A percentile compares a stretch with the other conserved stretches of the same genome.
Evolutionary conservation across 768 basidiomycete genomes (phyloP).

Genomic region (Cytidiella melzeri): DNA sequence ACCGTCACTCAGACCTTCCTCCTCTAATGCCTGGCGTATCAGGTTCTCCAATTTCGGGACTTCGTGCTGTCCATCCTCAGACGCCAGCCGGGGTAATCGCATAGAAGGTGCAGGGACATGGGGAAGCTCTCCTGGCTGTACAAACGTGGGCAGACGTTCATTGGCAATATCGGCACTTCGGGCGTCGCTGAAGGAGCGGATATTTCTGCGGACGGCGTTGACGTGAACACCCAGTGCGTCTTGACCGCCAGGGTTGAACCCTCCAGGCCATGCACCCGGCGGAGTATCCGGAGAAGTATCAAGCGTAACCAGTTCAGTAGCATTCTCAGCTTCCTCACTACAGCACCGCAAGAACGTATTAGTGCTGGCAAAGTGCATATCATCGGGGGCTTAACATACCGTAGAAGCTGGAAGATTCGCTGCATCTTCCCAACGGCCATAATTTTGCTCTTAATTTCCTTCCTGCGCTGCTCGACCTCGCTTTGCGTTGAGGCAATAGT

Average conservation of each 20-base stretch:
- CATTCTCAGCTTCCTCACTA: constrained; percentile 77
- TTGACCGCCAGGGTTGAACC: constrained; percentile 22
- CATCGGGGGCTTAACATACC: too few relatives aligned
- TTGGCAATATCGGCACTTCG: constrained; percentile 70
- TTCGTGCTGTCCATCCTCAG: constrained; percentile 29
- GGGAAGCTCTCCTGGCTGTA: constrained; percentile 24
- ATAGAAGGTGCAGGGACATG: constrained; percentile 62
- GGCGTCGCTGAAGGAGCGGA: constrained; percentile 75
- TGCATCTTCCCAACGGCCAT: constrained; percentile 90
- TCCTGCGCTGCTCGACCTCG: constrained; percentile 48
- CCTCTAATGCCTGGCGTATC: constrained; percentile 57
- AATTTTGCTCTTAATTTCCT: constrained; percentile 91
- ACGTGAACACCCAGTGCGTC: constrained; percentile 62
- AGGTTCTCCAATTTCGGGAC: constrained; percentile 55
- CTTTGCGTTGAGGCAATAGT: constrained; percentile 28
- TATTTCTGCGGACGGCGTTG: constrained; percentile 49
- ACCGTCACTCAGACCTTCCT: constrained; percentile 38
- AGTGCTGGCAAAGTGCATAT: too few relatives aligned
- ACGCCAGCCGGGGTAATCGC: constrained; percentile 30
- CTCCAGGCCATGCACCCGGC: constrained; percentile 24
- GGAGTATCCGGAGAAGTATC: constrained; percentile 26
- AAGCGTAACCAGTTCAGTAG: constrained; percentile 50
- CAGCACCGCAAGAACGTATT: too few relatives aligned
- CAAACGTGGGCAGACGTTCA: constrained; percentile 65
- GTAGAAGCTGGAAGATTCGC: constrained; percentile 79